Evolutionary conservation across 306 rosid species (phyloP).

Genomic region (Quercus engelmannii): DNA sequence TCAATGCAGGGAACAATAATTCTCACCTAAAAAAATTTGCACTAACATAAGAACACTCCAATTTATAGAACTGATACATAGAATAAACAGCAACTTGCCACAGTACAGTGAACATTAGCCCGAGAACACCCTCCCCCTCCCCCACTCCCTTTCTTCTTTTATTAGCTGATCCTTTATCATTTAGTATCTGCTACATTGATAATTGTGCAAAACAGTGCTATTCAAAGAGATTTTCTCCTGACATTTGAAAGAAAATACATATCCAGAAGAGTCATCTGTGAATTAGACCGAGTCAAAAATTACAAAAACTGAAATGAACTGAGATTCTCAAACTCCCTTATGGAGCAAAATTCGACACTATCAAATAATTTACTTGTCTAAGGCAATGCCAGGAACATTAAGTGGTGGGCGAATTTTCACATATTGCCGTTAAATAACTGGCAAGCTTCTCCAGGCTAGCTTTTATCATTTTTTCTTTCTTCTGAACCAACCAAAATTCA

Average conservation of each 20-base stretch:
- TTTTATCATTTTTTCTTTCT: not conserved
- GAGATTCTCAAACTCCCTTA: not conserved
- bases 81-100: not conserved
- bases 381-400: not conserved
- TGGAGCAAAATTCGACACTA: not conserved
- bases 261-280: not conserved
- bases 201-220: not conserved
- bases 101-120: no score
- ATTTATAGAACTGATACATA: not conserved
- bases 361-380: not conserved
- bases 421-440: not conserved
- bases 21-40: not conserved
- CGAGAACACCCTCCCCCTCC: not conserved
- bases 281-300: not conserved
- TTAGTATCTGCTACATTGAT: no score
- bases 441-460: not conserved
- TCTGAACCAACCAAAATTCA: not conserved
- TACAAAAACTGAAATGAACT: not conserved
- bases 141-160: no score
- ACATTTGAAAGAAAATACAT: not conserved
- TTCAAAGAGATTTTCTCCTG: not conserved
- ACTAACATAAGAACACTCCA: not conserved
- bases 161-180: no score
- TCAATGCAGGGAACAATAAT: not conserved
- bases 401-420: not conserved